phyloP scores from a whole-genome alignment of 176 grass and related monocot genomes.

The Triticum turgidum region DNA sequence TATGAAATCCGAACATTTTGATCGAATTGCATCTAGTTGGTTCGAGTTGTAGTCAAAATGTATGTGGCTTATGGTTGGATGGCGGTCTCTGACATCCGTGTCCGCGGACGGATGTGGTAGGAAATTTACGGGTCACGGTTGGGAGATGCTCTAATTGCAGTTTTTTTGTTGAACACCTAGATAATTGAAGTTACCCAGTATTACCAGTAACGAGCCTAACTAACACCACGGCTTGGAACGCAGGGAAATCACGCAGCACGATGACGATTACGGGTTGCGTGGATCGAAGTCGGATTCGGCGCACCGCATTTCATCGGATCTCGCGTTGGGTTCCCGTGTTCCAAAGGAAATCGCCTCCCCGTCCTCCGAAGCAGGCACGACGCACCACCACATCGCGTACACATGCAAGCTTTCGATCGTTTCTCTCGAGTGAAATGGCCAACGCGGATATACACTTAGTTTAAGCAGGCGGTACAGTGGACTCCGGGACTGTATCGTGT shows the following conservation, averaged over 20 bases:
- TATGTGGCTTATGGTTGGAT: too few relatives aligned
- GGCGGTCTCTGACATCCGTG: too few relatives aligned
- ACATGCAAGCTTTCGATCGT: neutral
- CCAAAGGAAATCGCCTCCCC: conserved; percentile 33
- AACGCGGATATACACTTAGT: conserved; percentile 6
- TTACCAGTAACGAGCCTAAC: too few relatives aligned
- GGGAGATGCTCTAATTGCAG: too few relatives aligned
- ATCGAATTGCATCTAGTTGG: too few relatives aligned
- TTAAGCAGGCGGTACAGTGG: conserved; percentile 19
- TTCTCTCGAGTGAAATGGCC: neutral
- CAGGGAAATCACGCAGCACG: conserved; percentile 16
- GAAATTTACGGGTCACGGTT: too few relatives aligned
- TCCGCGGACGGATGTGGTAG: too few relatives aligned
- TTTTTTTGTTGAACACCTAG: too few relatives aligned
- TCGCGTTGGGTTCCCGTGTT: conserved; percentile 43
- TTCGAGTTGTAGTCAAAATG: too few relatives aligned
- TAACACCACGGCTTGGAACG: neutral
- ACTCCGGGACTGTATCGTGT: neutral
- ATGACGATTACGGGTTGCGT: conserved; percentile 3
- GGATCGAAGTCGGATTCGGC: conserved; percentile 43
- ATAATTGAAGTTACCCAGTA: too few relatives aligned
- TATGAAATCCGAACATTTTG: too few relatives aligned
- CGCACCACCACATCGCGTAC: neutral
- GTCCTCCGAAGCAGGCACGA: conserved; percentile 5
- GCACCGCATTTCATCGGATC: conserved; percentile 48